phyloP scores from a whole-genome alignment of 2,329 filamentous ascomycete genomes.

The Pseudocercospora fuligena region DNA sequence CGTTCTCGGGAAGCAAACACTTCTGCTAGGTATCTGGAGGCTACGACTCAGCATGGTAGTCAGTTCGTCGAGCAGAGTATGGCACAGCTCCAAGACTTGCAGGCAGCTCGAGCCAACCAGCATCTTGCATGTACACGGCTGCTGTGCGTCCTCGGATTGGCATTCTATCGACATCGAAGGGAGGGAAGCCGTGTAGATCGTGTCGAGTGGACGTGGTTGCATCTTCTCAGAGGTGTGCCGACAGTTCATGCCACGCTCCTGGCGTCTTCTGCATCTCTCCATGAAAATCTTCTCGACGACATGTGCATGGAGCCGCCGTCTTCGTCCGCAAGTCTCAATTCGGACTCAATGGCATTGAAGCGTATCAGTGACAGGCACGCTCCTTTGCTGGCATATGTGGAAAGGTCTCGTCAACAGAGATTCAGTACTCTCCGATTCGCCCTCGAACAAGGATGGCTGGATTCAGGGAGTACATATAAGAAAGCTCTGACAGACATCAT shows the following conservation, averaged over 20 bases:
- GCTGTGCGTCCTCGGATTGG: not conserved
- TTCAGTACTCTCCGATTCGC: not conserved
- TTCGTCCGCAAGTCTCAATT: not conserved
- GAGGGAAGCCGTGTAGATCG: not conserved
- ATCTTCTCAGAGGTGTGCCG: conserved; percentile 8
- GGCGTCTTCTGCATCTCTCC: not conserved
- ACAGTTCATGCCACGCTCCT: not conserved
- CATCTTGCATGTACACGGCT: conserved; percentile 1
- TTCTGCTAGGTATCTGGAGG: not conserved
- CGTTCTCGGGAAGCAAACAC: not conserved
- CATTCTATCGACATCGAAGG: conserved; percentile 1
- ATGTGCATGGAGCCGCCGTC: not conserved
- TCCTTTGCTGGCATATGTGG: not conserved
- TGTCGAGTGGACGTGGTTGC: conserved; percentile 7
- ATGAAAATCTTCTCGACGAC: not conserved
- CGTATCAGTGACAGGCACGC: not conserved
- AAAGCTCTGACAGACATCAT: not conserved
- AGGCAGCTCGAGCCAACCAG: not conserved
- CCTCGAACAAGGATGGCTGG: not conserved
- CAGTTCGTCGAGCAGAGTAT: conserved; percentile 5
- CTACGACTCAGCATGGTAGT: not conserved
- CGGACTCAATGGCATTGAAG: not conserved
- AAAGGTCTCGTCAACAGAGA: not conserved
- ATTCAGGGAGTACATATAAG: not conserved
- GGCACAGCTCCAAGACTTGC: not conserved